These are phyloP conservation scores for Acanthamoeba royreba DNA, from an alignment of 208 protist species.

Conservation along the genomic window DNA sequence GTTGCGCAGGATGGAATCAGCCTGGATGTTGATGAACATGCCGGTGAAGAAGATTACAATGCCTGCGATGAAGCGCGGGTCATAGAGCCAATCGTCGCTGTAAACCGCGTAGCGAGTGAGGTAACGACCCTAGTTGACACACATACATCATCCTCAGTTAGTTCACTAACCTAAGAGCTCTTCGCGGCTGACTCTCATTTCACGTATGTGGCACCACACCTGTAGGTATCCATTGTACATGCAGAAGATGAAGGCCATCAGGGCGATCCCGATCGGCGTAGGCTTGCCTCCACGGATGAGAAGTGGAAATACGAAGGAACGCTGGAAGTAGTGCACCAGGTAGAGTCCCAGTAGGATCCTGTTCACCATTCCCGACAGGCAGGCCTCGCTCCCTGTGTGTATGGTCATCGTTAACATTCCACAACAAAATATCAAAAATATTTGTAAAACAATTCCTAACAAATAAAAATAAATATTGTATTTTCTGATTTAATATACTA, in stretches of 20 bases:
- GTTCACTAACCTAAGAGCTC: background rate
- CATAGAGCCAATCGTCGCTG: conserved; percentile 13
- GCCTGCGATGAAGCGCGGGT: conserved; percentile 53
- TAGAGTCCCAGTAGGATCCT: conserved; percentile 12
- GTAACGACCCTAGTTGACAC: background rate
- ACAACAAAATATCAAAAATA: background rate
- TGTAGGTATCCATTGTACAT: conserved; percentile 67
- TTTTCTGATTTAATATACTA: background rate
- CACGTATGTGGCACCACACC: background rate
- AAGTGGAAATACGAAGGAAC: conserved; percentile 62
- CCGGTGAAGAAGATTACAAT: conserved; percentile 56
- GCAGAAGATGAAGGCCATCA: conserved; percentile 71
- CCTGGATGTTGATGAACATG: conserved; percentile 75
- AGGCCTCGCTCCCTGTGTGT: background rate
- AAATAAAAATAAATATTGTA: background rate
- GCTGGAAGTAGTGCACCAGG: conserved; percentile 58
- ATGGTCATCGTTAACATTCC: background rate
- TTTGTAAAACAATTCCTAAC: background rate
- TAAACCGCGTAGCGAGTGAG: conserved; percentile 48
- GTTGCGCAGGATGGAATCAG: conserved; percentile 69
- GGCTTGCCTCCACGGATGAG: conserved; percentile 56
- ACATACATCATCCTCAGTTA: too few species aligned
- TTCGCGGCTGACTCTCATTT: background rate
- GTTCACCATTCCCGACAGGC: background rate
- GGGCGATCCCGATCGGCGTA: conserved; percentile 52